A percentile compares a stretch with the other conserved stretches of the same genome.
Evolutionary conservation across 1,284 basidiomycete species (phyloP).

Genomic region (Puccinia horiana): DNA sequence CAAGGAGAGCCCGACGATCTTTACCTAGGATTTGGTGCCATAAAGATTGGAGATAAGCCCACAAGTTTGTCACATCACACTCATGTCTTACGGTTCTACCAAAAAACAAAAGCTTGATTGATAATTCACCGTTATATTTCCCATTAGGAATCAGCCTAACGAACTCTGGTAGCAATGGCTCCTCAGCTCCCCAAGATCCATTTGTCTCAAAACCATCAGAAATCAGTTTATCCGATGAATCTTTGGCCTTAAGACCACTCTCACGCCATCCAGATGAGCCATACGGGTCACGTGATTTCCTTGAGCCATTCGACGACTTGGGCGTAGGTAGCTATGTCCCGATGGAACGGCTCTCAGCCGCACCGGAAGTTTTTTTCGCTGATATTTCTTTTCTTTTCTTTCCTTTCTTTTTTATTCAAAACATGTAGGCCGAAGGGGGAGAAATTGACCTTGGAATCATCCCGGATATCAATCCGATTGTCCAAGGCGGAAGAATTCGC

Average conservation of each 20-base stretch:
- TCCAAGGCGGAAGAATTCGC: background rate
- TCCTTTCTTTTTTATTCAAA: background rate
- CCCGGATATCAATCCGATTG: background rate
- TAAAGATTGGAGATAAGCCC: slow-evolving; percentile 1
- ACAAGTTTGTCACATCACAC: background rate
- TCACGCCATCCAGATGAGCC: slow-evolving; percentile 10
- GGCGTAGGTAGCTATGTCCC: background rate
- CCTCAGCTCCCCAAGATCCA: slow-evolving; percentile 10
- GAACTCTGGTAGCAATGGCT: background rate
- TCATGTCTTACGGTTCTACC: background rate
- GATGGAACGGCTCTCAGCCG: background rate
- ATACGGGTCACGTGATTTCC: background rate
- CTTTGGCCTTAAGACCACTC: background rate
- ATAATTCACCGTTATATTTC: background rate
- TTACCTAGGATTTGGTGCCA: slow-evolving; percentile 26
- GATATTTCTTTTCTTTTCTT: background rate
- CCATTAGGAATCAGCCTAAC: background rate
- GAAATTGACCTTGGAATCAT: slow-evolving; percentile 25
- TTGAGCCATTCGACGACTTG: slow-evolving; percentile 23
- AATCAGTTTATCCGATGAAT: slow-evolving; percentile 23
- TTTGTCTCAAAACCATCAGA: slow-evolving; percentile 45
- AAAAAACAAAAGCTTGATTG: background rate
- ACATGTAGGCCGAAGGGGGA: slow-evolving; percentile 6
- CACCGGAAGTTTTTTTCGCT: background rate
- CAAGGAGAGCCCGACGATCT: slow-evolving; percentile 5